These are phyloP conservation scores for Chaetomium fimeti DNA, from an alignment of 495 filamentous ascomycete genomes.

Conservation along the genomic window DNA sequence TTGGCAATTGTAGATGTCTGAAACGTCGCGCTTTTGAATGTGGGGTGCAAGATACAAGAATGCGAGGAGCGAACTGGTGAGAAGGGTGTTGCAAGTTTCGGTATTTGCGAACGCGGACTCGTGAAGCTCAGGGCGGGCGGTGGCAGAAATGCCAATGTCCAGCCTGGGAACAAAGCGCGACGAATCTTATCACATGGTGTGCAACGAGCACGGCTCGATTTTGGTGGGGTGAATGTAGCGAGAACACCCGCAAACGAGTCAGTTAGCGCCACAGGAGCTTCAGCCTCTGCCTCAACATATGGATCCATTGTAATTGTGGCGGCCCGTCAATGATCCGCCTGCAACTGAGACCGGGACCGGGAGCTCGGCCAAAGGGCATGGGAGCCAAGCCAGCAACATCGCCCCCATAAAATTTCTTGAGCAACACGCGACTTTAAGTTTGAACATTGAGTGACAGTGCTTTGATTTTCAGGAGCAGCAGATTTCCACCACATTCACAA, in stretches of 20 bases:
- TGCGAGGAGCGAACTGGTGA: neutral
- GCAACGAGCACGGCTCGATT: neutral
- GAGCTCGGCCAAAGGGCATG: slow-evolving; percentile 11
- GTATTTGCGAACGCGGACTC: neutral
- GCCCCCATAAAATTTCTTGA: slow-evolving; percentile 23
- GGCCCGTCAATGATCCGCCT: slow-evolving; percentile 28
- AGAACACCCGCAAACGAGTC: neutral
- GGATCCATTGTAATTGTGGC: too few species aligned
- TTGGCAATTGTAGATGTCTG: slow-evolving; percentile 15
- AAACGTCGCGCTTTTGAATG: neutral
- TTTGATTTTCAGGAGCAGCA: slow-evolving; percentile 1
- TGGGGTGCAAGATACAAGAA: neutral
- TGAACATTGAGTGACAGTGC: neutral
- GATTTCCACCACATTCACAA: slow-evolving; percentile 24
- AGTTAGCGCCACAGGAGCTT: neutral
- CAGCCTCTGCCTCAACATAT: neutral
- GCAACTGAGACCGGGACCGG: neutral
- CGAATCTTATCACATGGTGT: neutral
- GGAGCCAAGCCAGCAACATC: slow-evolving; percentile 10
- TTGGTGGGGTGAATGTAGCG: neutral
- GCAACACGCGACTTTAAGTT: slow-evolving; percentile 16
- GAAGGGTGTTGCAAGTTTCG: neutral
- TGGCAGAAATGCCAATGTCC: neutral
- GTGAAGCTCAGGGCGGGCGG: neutral
- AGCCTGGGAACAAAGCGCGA: neutral